Conservation (phyloP, 768 basidiomycete genomes). For the Lactarius sanguifluus region DNA sequence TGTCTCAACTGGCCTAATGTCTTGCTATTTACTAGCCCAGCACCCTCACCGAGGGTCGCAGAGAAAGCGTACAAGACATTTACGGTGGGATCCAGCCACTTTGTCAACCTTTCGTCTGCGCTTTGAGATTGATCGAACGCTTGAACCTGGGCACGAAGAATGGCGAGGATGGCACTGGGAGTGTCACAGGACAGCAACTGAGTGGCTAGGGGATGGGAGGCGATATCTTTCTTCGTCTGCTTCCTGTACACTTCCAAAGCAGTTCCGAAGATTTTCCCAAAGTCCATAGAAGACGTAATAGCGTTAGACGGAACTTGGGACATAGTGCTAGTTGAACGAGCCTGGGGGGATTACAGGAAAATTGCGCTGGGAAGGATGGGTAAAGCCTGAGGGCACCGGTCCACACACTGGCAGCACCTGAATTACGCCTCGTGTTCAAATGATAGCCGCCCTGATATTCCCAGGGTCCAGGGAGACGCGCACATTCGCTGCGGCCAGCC, state of each 20-base stretch:
- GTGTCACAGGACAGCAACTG: neutral
- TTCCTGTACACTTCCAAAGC: neutral
- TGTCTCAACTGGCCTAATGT: neutral
- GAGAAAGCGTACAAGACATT: neutral
- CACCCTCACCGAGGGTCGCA: neutral
- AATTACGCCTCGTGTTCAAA: no score
- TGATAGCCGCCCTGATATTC: slow-evolving; percentile 32
- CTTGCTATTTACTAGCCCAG: neutral
- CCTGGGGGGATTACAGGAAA: no score
- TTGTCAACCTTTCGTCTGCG: neutral
- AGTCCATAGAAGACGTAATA: neutral
- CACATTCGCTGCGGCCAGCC: no score
- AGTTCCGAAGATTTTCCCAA: neutral
- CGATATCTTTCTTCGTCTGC: neutral
- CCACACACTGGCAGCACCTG: no score
- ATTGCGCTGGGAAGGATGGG: no score
- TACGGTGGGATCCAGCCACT: neutral
- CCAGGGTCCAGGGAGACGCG: no score
- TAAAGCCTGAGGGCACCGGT: no score
- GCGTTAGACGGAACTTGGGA: neutral
- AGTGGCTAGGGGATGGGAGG: neutral
- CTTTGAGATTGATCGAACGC: neutral
- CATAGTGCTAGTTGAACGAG: neutral
- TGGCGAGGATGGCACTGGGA: neutral
- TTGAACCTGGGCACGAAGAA: neutral